These are phyloP conservation scores for Globisporangium nagaii DNA, from an alignment of 352 stramenopile genomes.

Conservation along the genomic window DNA sequence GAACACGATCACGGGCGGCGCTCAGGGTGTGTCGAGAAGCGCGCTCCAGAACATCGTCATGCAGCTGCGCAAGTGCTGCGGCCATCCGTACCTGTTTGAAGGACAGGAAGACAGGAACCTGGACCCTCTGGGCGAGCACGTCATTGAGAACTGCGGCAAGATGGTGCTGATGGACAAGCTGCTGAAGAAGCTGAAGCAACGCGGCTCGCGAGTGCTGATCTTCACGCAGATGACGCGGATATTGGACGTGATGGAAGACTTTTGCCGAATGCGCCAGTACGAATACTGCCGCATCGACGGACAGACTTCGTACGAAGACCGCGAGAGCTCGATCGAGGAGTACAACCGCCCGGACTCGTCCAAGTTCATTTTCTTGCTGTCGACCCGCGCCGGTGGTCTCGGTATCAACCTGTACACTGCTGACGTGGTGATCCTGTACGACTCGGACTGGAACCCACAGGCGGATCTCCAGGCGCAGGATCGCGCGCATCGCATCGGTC, in stretches of 20 bases:
- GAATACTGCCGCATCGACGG: conserved; percentile 89
- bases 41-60: conserved; percentile 86
- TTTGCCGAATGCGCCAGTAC: conserved; percentile 92
- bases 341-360: conserved; percentile 96
- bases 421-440: conserved; percentile 98
- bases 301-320: conserved; percentile 83
- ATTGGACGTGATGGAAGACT: conserved; percentile 94
- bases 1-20: conserved; percentile 75
- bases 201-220: conserved; percentile 85
- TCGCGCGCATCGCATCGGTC: conserved; percentile 96
- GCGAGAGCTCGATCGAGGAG: conserved; percentile 80
- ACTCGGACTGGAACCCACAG: conserved; percentile 98
- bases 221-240: conserved; percentile 94
- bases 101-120: conserved; percentile 93
- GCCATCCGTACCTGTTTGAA: conserved; percentile 93
- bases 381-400: conserved; percentile 95
- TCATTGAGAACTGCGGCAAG: conserved; percentile 97
- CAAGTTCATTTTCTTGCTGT: conserved; percentile 98
- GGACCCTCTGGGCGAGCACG: conserved; percentile 94
- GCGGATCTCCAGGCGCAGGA: conserved; percentile 94
- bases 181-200: conserved; percentile 82
- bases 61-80: conserved; percentile 86
- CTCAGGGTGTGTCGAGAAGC: conserved; percentile 66
- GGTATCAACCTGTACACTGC: conserved; percentile 99
- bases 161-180: conserved; percentile 96